Conservation (phyloP, 257 asterid species). For the Fraxinus quadrangulata region DNA sequence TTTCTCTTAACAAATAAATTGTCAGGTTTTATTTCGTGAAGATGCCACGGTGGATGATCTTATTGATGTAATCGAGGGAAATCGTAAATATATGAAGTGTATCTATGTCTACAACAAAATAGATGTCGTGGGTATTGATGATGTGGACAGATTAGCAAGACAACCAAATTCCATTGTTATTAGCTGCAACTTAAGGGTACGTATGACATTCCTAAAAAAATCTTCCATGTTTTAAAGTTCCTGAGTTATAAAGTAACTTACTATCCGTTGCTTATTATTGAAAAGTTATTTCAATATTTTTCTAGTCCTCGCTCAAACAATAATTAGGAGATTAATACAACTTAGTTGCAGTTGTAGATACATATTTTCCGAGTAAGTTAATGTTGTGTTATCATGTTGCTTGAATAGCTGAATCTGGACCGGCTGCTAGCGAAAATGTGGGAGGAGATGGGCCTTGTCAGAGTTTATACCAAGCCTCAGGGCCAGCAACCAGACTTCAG, state of each 20-base stretch:
- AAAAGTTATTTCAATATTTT: neutral
- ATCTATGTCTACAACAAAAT: slow-evolving; percentile 96
- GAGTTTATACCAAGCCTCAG: slow-evolving; percentile 95
- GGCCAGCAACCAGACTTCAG: slow-evolving; percentile 99
- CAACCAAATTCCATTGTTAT: slow-evolving; percentile 94
- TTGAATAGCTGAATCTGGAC: slow-evolving; percentile 79
- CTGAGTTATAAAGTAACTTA: neutral
- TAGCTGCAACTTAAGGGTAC: slow-evolving; percentile 87
- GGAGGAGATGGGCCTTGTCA: slow-evolving; percentile 91
- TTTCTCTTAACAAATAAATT: slow-evolving; percentile 20
- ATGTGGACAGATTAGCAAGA: slow-evolving; percentile 90
- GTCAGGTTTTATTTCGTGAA: slow-evolving; percentile 90
- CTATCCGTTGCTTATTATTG: neutral
- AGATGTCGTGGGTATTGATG: slow-evolving; percentile 96
- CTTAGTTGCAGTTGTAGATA: slow-evolving; percentile 8
- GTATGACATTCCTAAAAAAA: slow-evolving; percentile 9
- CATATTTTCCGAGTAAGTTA: slow-evolving; percentile 13
- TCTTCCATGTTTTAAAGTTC: neutral
- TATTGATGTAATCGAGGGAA: slow-evolving; percentile 97
- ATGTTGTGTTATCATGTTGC: slow-evolving; percentile 25
- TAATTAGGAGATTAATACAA: slow-evolving; percentile 4
- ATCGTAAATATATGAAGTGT: slow-evolving; percentile 96
- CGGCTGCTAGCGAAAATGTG: slow-evolving; percentile 84
- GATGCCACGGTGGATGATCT: slow-evolving; percentile 99
- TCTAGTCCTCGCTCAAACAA: neutral